Conservation (phyloP, 2,329 filamentous ascomycete genomes). For the Rhytidhysteron rufulum region DNA sequence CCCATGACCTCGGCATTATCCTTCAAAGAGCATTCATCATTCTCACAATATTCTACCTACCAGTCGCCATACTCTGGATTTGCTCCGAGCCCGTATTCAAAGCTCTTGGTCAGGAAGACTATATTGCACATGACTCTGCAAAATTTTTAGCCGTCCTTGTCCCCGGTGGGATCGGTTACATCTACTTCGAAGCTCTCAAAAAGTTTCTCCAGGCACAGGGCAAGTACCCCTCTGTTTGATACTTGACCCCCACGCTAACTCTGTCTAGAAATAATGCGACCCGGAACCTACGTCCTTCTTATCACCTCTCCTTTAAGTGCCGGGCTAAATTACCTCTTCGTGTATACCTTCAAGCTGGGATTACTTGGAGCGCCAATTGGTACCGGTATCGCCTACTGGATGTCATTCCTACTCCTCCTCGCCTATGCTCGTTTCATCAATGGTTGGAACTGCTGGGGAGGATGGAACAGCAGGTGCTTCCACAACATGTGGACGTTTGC, state of each 20-base stretch:
- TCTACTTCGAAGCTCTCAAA: conserved; percentile 79
- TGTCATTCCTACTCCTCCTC: conserved; percentile 72
- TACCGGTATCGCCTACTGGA: conserved; percentile 82
- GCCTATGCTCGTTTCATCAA: conserved; percentile 67
- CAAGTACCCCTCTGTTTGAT: conserved; percentile 18
- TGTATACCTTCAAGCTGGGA: conserved; percentile 67
- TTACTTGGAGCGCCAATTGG: conserved; percentile 77
- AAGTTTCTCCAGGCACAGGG: conserved; percentile 58
- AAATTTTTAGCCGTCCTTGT: conserved; percentile 70
- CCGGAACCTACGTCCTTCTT: conserved; percentile 60
- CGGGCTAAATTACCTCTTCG: conserved; percentile 62
- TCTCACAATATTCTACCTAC: conserved; percentile 66
- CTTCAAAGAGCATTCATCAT: conserved; percentile 74
- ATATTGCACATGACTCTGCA: conserved; percentile 69
- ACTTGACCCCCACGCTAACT: conserved; percentile 9
- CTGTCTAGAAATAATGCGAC: conserved; percentile 55
- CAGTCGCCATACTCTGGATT: conserved; percentile 70
- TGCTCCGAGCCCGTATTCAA: conserved; percentile 72
- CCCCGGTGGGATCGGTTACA: conserved; percentile 78
- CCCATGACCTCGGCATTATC: conserved; percentile 72
- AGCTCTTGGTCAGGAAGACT: conserved; percentile 71
- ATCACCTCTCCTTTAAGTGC: conserved; percentile 60
- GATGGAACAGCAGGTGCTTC: conserved; percentile 62
- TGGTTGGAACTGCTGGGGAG: conserved; percentile 77
- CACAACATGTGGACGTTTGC: conserved; percentile 68